A percentile compares a stretch with the other conserved stretches of the same genome.
These are phyloP conservation scores for Neonectria sp. DNA, from an alignment of 2,329 filamentous ascomycete species.

Conservation along the genomic window DNA sequence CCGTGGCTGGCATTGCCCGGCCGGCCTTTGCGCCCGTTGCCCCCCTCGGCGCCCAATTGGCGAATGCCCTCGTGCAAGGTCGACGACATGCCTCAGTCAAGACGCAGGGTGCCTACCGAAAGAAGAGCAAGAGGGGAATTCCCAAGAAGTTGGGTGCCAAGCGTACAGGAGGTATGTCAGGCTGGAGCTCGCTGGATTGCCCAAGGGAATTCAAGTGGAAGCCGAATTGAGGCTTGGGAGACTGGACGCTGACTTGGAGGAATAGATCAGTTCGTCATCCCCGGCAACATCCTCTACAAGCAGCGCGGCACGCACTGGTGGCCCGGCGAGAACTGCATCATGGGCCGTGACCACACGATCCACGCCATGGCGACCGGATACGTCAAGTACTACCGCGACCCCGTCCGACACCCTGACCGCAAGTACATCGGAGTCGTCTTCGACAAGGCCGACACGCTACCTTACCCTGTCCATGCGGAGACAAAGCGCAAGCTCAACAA, in stretches of 20 bases:
- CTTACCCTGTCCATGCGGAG: slow-evolving; percentile 80
- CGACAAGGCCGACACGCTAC: slow-evolving; percentile 84
- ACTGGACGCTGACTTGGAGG: slow-evolving; percentile 32
- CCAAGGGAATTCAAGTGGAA: not conserved
- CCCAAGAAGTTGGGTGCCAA: slow-evolving; percentile 94
- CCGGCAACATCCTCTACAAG: slow-evolving; percentile 98
- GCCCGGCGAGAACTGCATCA: slow-evolving; percentile 93
- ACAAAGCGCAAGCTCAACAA: slow-evolving; percentile 84
- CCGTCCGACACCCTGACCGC: slow-evolving; percentile 83
- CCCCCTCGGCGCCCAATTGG: slow-evolving; percentile 49
- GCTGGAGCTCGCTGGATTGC: not conserved
- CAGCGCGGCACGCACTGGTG: slow-evolving; percentile 96
- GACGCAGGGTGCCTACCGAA: slow-evolving; percentile 78
- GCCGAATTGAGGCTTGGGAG: slow-evolving; percentile 3
- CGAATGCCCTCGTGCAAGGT: slow-evolving; percentile 63
- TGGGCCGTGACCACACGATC: slow-evolving; percentile 97
- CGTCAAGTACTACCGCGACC: slow-evolving; percentile 97
- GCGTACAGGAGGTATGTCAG: slow-evolving; percentile 83
- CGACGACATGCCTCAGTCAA: slow-evolving; percentile 72
- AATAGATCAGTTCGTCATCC: slow-evolving; percentile 90
- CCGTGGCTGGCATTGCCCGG: slow-evolving; percentile 51
- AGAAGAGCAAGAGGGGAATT: slow-evolving; percentile 71
- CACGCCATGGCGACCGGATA: slow-evolving; percentile 89
- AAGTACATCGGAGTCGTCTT: slow-evolving; percentile 97
- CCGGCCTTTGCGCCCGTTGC: slow-evolving; percentile 40